Conservation (phyloP, 108 stramenopile species). For the Chaetoceros tenuissimus region DNA sequence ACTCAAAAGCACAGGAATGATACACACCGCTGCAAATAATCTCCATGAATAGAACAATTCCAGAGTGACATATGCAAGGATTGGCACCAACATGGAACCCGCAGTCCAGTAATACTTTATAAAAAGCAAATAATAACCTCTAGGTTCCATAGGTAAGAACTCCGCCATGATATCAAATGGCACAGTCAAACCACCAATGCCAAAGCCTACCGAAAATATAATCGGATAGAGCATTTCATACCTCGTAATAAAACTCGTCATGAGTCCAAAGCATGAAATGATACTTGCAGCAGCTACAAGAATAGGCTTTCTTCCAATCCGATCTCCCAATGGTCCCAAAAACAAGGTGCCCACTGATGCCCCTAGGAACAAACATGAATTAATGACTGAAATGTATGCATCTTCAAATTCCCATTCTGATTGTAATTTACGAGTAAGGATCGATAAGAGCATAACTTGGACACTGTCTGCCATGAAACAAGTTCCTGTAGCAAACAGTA, state of each 20-base stretch:
- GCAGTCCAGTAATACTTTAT: slow-evolving; percentile 84
- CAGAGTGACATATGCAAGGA: slow-evolving; percentile 48
- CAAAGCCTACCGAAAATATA: slow-evolving; percentile 67
- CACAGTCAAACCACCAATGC: slow-evolving; percentile 32
- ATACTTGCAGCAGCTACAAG: slow-evolving; percentile 50
- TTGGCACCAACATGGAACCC: slow-evolving; percentile 56
- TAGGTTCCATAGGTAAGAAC: slow-evolving; percentile 38
- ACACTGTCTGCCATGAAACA: slow-evolving; percentile 83
- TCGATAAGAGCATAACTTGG: slow-evolving; percentile 65
- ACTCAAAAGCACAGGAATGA: slow-evolving; percentile 52
- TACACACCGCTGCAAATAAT: slow-evolving; percentile 47
- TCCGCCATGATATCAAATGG: slow-evolving; percentile 81
- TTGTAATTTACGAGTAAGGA: slow-evolving; percentile 55
- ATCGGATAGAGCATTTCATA: slow-evolving; percentile 32
- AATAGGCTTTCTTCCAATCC: slow-evolving; percentile 58
- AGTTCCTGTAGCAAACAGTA: slow-evolving; percentile 64
- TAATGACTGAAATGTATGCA: slow-evolving; percentile 49
- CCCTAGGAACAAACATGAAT: slow-evolving; percentile 65
- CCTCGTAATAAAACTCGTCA: slow-evolving; percentile 38
- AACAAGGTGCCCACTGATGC: slow-evolving; percentile 59
- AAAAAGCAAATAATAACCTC: slow-evolving; percentile 47
- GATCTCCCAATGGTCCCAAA: slow-evolving; percentile 72
- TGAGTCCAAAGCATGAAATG: slow-evolving; percentile 56
- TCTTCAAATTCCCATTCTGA: slow-evolving; percentile 53
- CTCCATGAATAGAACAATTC: slow-evolving; percentile 36